These are phyloP conservation scores for Aspergillus cavernicola DNA, from an alignment of 495 filamentous ascomycete genomes.

Conservation along the genomic window DNA sequence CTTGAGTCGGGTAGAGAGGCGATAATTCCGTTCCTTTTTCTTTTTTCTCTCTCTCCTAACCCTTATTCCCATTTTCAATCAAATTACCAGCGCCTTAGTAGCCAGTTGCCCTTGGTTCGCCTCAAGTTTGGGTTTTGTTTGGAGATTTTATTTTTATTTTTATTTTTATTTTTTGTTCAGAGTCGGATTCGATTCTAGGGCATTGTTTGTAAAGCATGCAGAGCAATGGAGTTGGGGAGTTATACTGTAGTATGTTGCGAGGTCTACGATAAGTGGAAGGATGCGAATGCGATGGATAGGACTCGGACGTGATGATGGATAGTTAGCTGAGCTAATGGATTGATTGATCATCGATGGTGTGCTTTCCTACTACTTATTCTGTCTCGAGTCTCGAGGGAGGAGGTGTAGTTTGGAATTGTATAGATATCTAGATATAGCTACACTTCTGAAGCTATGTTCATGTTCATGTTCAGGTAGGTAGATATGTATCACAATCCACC, in stretches of 20 bases:
- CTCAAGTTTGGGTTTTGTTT: not conserved
- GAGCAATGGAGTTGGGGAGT: constrained; percentile 25
- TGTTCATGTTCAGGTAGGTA: too few relatives aligned
- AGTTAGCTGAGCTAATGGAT: constrained; percentile 8
- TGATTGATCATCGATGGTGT: not conserved
- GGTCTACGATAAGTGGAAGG: not conserved
- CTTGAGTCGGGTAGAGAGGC: constrained; percentile 41
- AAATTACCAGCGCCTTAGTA: too few relatives aligned
- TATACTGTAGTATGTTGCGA: not conserved
- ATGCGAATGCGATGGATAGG: not conserved
- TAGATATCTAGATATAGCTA: too few relatives aligned
- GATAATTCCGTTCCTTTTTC: constrained; percentile 11
- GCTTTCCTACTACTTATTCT: too few relatives aligned
- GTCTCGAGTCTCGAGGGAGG: too few relatives aligned
- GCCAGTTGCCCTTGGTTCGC: too few relatives aligned
- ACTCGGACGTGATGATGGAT: not conserved
- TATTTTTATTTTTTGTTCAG: constrained; percentile 1
- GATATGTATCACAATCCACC: too few relatives aligned
- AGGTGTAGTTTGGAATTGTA: too few relatives aligned
- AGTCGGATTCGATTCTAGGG: too few relatives aligned
- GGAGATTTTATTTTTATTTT: not conserved
- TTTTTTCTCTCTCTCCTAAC: not conserved
- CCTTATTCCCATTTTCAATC: too few relatives aligned
- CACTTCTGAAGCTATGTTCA: too few relatives aligned
- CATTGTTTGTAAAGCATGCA: constrained; percentile 5